Conservation (phyloP, 805 yeast genomes). For the Wickerhamomyces queroliae region DNA sequence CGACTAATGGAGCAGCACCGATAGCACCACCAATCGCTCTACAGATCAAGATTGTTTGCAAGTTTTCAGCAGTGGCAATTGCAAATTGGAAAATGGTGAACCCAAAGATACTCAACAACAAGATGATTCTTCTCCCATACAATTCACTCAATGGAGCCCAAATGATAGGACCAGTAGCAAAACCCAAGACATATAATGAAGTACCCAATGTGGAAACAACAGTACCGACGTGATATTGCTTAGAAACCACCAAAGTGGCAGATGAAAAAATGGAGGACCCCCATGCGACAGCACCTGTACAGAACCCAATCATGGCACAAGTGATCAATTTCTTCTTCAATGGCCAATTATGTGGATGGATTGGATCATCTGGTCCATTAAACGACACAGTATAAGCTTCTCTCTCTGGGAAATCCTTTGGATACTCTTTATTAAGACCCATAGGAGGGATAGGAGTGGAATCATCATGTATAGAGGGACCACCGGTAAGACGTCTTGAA, state of each 20-base stretch:
- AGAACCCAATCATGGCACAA: slow-evolving; percentile 40
- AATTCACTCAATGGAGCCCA: slow-evolving; percentile 90
- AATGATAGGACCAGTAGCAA: slow-evolving; percentile 85
- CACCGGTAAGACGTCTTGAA: slow-evolving; percentile 37
- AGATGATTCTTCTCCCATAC: slow-evolving; percentile 62
- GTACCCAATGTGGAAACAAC: slow-evolving; percentile 74
- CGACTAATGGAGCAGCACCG: slow-evolving; percentile 83
- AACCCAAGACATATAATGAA: slow-evolving; percentile 84
- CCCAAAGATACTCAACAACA: slow-evolving; percentile 51
- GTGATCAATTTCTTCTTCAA: slow-evolving; percentile 35
- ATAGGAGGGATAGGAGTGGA: slow-evolving; percentile 45
- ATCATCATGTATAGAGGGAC: slow-evolving; percentile 27
- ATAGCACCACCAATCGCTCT: slow-evolving; percentile 76
- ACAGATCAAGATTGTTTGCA: slow-evolving; percentile 72
- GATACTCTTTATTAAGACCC: slow-evolving; percentile 55
- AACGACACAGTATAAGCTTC: slow-evolving; percentile 67
- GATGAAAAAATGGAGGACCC: slow-evolving; percentile 83
- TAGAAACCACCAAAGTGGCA: slow-evolving; percentile 43
- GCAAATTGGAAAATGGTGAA: slow-evolving; percentile 62
- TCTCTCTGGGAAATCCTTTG: slow-evolving; percentile 45
- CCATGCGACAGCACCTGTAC: slow-evolving; percentile 53
- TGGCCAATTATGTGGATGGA: slow-evolving; percentile 78
- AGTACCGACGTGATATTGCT: slow-evolving; percentile 50
- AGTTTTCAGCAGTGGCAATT: slow-evolving; percentile 69
- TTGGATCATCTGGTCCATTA: slow-evolving; percentile 76